phyloP scores from a whole-genome alignment of 345 rosid genomes.

The Schrenkiella parvula region DNA sequence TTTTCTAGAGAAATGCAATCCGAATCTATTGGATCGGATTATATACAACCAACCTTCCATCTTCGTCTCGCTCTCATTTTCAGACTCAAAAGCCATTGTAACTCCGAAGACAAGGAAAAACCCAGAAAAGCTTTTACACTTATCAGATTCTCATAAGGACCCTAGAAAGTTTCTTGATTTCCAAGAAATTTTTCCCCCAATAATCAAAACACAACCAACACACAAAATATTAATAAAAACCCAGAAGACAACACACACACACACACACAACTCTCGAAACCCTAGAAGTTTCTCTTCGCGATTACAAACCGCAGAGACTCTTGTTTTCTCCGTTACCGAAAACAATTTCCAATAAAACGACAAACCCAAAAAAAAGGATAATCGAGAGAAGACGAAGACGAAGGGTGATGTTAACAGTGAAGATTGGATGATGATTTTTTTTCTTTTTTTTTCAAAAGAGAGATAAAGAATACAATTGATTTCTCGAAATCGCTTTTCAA shows the following conservation, averaged over 20 bases:
- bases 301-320: neutral
- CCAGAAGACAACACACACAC: too few relatives aligned
- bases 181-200: neutral
- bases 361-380: neutral
- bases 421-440: too few relatives aligned
- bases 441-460: neutral
- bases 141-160: neutral
- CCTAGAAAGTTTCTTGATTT: conserved; percentile 23
- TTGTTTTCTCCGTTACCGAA: conserved; percentile 15
- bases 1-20: conserved; percentile 76
- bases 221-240: neutral
- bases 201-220: neutral
- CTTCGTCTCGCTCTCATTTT: conserved; percentile 37
- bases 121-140: neutral
- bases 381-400: neutral
- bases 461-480: neutral
- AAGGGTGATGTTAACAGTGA: neutral
- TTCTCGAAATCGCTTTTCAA: neutral
- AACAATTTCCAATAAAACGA: conserved; percentile 4
- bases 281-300: neutral
- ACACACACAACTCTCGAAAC: neutral
- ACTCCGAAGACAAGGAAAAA: neutral
- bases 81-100: conserved; percentile 40
- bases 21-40: conserved; percentile 75
- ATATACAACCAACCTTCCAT: conserved; percentile 94